Evolutionary conservation across 805 yeast species (phyloP).

Genomic region (Starmerella roubikii): DNA sequence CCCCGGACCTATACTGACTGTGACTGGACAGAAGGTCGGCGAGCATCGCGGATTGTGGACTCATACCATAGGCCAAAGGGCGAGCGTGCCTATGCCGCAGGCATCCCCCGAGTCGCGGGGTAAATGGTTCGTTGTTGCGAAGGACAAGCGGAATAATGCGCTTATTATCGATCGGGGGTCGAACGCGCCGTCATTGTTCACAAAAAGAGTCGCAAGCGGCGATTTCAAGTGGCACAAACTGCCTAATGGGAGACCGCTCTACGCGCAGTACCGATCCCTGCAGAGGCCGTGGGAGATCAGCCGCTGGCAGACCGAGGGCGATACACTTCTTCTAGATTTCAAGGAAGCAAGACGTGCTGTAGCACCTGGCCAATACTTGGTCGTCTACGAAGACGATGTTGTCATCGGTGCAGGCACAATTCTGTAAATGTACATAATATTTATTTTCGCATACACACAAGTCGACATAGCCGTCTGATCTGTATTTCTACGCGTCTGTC

Average conservation of each 20-base stretch:
- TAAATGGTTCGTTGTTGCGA: constrained; percentile 74
- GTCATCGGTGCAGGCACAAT: constrained; percentile 43
- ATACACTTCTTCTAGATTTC: constrained; percentile 30
- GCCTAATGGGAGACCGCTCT: constrained; percentile 23
- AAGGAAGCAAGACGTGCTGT: constrained; percentile 47
- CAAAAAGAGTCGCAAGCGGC: constrained; percentile 31
- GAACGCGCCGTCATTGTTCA: constrained; percentile 43
- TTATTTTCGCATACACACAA: neutral
- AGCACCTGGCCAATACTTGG: constrained; percentile 81
- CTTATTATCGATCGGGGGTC: constrained; percentile 65
- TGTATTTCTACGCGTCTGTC: too few relatives aligned
- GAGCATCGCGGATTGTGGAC: constrained; percentile 80
- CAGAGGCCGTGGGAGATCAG: constrained; percentile 41
- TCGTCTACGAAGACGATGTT: constrained; percentile 50
- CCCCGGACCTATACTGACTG: constrained; percentile 72
- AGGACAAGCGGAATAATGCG: constrained; percentile 50
- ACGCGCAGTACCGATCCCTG: constrained; percentile 59
- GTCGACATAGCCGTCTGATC: too few relatives aligned
- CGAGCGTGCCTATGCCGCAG: constrained; percentile 76
- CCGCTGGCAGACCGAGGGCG: constrained; percentile 16
- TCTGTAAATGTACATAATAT: neutral
- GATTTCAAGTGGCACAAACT: constrained; percentile 40
- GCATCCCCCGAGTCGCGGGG: constrained; percentile 65
- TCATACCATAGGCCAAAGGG: constrained; percentile 85
- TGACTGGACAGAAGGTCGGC: constrained; percentile 66